Conservation (phyloP, 2,329 filamentous ascomycete genomes). For the Capronia epimyces region DNA sequence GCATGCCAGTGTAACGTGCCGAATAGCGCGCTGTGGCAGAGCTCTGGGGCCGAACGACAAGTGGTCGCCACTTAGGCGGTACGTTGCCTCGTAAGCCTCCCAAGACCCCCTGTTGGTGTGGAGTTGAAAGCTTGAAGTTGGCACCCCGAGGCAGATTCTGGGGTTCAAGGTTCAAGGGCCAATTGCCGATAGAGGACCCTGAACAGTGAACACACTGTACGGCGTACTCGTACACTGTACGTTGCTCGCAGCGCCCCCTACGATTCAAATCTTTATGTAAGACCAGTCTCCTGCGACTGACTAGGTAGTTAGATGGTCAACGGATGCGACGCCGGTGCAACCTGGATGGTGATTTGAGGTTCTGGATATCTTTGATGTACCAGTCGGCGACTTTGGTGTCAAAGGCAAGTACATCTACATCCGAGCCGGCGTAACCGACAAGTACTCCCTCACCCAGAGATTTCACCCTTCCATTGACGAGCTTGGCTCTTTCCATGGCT, state of each 20-base stretch:
- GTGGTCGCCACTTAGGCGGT: too few species aligned
- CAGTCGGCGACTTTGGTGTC: conserved; percentile 22
- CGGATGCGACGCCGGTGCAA: too few species aligned
- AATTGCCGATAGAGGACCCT: conserved; percentile 10
- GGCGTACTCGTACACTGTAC: too few species aligned
- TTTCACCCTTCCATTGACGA: conserved; percentile 39
- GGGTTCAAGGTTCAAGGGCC: neutral
- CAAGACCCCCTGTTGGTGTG: neutral
- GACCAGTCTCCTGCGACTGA: too few species aligned
- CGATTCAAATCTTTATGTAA: too few species aligned
- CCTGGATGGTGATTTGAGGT: too few species aligned
- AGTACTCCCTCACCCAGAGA: conserved; percentile 37
- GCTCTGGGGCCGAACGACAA: neutral
- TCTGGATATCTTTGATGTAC: conserved; percentile 17
- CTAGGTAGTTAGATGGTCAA: too few species aligned
- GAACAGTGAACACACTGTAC: conserved; percentile 5
- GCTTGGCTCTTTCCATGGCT: conserved; percentile 41
- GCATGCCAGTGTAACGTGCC: neutral
- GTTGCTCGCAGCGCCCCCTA: too few species aligned
- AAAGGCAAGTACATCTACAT: conserved; percentile 41
- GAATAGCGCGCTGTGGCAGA: neutral
- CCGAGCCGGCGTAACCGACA: conserved; percentile 44
- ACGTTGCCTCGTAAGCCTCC: too few species aligned
- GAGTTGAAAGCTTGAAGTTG: neutral
- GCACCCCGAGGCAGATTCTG: neutral